phyloP scores from a whole-genome alignment of 73 alveolate genomes.

The Diophrys appendiculata region DNA sequence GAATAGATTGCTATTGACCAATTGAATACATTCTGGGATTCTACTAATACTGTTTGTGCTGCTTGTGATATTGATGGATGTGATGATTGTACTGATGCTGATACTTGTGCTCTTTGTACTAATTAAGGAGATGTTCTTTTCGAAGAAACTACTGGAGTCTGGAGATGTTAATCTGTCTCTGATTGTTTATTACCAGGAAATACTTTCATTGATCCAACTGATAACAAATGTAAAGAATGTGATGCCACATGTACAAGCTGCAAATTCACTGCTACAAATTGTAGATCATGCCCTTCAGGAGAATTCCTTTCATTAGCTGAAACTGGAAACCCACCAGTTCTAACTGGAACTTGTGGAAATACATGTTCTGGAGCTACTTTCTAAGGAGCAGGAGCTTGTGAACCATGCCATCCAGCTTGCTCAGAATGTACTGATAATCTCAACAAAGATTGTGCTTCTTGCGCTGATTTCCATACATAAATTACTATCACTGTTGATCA shows the following conservation, averaged over 20 bases:
- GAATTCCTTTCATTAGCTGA: too few species aligned
- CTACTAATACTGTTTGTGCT: too few species aligned
- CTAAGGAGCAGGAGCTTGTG: too few species aligned
- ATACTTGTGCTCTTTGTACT: background rate
- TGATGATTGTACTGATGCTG: background rate
- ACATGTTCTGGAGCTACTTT: too few species aligned
- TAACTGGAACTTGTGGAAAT: too few species aligned
- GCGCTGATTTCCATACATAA: background rate
- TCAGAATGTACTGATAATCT: background rate
- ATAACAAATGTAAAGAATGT: background rate
- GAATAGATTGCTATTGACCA: too few species aligned
- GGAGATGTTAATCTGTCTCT: background rate
- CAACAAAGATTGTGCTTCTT: background rate
- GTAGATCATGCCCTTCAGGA: background rate
- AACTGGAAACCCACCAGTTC: too few species aligned
- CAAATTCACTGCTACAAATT: background rate
- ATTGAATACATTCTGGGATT: too few species aligned
- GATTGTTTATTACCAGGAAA: background rate
- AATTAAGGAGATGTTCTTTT: background rate
- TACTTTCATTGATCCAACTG: background rate
- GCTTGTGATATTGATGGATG: too few species aligned
- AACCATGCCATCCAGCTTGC: background rate
- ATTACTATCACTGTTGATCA: background rate
- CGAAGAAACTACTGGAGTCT: background rate
- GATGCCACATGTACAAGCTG: background rate